Base-by-base conservation (phyloP, 192 early-diverging fungal genomes). In the Umbelopsis isabellina region DNA sequence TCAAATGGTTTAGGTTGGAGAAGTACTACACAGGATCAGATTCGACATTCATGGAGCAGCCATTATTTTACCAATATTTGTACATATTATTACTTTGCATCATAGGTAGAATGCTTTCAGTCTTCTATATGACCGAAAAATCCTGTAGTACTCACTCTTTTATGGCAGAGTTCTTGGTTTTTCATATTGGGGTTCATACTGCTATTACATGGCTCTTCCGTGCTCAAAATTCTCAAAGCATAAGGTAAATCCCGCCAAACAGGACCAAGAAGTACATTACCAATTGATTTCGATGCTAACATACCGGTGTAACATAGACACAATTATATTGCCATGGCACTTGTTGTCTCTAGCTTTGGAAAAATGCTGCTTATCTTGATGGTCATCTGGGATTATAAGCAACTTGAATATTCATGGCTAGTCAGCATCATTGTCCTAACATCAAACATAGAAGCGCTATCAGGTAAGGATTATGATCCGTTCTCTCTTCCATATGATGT, bases 1-100 rank as follows among this genome's bases (percentile, higher is more conserved):
- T 95, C 65, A 94, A 95, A 73, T 97, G 93, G 95, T 93, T 92
- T 82, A 86, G 89, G n/a, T 70, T 97, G 13, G 93, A 97, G 67
- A 86, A 89, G 69, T 84, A 87, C 65, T 81, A 81, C 8, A 81
- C 84, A 25, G 73, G 76, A 22, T 71, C 80, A 18, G 82, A 91
- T 67, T 78, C 84, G 23, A 58, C 81, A 53, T 92, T 91, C 75
- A 84, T 89, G 47, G 80, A 88, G 49, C 79, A 90, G 76, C 82
- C 87, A 66, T 50, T 88, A 37, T 74, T 88, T 80, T 81, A 84
- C 27, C 92, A 94, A 79, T 95, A 95, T 51, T 65, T 94, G 23
- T 90, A 86, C 37, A 92, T 96, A 33, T 77, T 96, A 10, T 68
- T 84, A 47, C 61, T 93, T 7, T 90, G 92, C 46, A 83, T 91